These are phyloP conservation scores for Coniochaeta sp. DNA, from an alignment of 2,329 filamentous ascomycete species.

Conservation along the genomic window DNA sequence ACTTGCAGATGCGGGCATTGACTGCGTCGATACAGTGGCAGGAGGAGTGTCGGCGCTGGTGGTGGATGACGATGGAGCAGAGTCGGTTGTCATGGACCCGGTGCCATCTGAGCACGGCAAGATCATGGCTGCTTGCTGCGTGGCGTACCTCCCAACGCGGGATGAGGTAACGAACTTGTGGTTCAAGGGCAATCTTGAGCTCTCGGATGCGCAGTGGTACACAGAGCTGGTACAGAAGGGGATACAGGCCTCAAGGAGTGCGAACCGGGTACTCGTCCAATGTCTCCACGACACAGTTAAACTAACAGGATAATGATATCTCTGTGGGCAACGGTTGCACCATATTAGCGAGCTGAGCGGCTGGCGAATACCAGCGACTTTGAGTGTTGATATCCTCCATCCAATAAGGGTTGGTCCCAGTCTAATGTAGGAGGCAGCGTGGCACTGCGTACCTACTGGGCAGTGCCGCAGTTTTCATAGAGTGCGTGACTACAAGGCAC, in stretches of 20 bases:
- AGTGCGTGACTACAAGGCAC: neutral
- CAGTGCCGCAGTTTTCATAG: neutral
- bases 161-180: slow-evolving; percentile 94
- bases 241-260: slow-evolving; percentile 31
- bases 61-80: slow-evolving; percentile 23
- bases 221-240: slow-evolving; percentile 32
- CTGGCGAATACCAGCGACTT: neutral
- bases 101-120: slow-evolving; percentile 71
- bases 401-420: no score
- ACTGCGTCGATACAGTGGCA: slow-evolving; percentile 84
- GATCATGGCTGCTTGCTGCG: slow-evolving; percentile 76
- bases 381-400: neutral
- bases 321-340: neutral
- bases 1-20: slow-evolving; percentile 88
- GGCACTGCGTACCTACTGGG: no score
- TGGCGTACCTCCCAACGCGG: slow-evolving; percentile 77
- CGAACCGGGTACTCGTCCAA: slow-evolving; percentile 32
- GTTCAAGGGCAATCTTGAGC: slow-evolving; percentile 66
- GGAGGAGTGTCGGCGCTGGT: slow-evolving; percentile 85
- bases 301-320: slow-evolving; percentile 1
- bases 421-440: neutral
- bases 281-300: slow-evolving; percentile 28
- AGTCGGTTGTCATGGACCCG: slow-evolving; percentile 67
- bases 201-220: slow-evolving; percentile 32
- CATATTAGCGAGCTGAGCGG: neutral